Evolutionary conservation across 1,284 basidiomycete species (phyloP).

Genomic region (Marasmius fiardii): DNA sequence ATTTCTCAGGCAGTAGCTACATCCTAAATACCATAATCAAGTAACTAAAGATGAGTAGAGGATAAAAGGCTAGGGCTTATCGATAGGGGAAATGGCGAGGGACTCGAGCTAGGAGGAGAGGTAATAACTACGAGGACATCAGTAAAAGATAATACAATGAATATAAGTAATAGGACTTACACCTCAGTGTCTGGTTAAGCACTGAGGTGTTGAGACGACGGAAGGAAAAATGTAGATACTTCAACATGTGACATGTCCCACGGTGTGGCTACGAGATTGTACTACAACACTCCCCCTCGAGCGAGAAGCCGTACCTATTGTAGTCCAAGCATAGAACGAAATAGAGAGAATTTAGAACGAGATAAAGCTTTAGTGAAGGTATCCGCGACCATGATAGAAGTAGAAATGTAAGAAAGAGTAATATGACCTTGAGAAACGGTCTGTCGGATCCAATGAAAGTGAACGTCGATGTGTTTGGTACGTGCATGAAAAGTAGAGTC

Average conservation of each 20-base stretch:
- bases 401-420: neutral
- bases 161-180: neutral
- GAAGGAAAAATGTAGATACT: neutral
- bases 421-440: neutral
- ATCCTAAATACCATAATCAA: too few species aligned
- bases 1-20: too few species aligned
- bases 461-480: constrained; percentile 4
- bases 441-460: constrained; percentile 1
- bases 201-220: neutral
- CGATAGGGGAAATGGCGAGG: neutral
- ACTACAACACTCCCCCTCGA: constrained; percentile 1
- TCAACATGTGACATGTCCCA: neutral
- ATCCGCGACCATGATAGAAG: neutral
- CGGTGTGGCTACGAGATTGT: neutral
- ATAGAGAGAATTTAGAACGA: neutral
- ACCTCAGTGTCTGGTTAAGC: neutral
- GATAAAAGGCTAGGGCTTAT: neutral
- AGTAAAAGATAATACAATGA: neutral
- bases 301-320: neutral
- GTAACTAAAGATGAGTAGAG: too few species aligned
- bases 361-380: constrained; percentile 4
- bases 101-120: neutral
- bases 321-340: constrained; percentile 3
- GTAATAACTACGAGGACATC: neutral
- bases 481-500: constrained; percentile 2